Evolutionary conservation across 2,329 filamentous ascomycete species (phyloP).

Genomic region (Hymenoscyphus linearis): DNA sequence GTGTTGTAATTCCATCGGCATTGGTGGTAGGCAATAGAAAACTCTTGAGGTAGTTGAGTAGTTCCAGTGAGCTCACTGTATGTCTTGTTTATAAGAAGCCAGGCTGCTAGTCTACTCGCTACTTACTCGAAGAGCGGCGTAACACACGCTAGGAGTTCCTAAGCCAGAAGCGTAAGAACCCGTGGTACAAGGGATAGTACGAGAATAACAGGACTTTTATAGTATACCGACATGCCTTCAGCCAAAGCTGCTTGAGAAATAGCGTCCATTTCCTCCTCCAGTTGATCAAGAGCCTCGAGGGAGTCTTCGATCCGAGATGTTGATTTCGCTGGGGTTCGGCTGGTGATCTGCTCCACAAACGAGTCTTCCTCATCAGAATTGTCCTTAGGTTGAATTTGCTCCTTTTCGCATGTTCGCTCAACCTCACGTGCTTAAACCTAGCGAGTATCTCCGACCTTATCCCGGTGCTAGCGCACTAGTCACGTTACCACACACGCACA

Average conservation of each 20-base stretch:
- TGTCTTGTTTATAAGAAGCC: too few species aligned
- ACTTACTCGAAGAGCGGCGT: too few species aligned
- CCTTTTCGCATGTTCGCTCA: conserved; percentile 17
- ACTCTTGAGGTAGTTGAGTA: conserved; percentile 86
- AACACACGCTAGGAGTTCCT: too few species aligned
- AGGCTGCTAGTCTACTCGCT: too few species aligned
- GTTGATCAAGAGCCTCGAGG: conserved; percentile 54
- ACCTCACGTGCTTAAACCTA: too few species aligned
- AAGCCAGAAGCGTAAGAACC: too few species aligned
- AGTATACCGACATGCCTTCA: conserved; percentile 22
- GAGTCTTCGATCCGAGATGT: conserved; percentile 56
- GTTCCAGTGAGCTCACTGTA: conserved; percentile 90
- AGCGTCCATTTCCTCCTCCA: conserved; percentile 56
- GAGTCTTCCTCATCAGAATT: conserved; percentile 28
- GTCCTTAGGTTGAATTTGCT: conserved; percentile 5
- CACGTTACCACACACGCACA: too few species aligned
- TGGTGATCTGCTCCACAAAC: conserved; percentile 35
- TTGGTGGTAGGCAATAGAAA: conserved; percentile 90
- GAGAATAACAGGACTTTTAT: too few species aligned
- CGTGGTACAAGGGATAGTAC: too few species aligned
- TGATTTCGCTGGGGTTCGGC: conserved; percentile 34
- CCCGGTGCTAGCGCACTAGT: too few species aligned
- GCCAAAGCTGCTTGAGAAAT: conserved; percentile 26
- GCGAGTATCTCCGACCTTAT: too few species aligned
- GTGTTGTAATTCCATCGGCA: conserved; percentile 99